phyloP scores from a whole-genome alignment of 208 protist species.

The Leishmania braziliensis region DNA sequence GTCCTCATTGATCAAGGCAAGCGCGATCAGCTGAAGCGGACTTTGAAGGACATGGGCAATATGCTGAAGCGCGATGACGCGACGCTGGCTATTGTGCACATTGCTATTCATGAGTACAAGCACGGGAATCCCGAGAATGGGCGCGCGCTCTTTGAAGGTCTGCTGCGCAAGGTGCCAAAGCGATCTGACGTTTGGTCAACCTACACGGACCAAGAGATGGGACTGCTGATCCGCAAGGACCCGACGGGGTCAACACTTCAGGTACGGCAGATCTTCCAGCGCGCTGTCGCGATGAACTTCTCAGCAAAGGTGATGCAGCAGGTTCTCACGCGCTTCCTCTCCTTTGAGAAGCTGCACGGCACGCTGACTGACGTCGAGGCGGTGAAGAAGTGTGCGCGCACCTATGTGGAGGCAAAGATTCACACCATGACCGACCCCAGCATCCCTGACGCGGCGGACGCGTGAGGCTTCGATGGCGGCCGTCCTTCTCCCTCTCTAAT shows the following conservation, averaged over 20 bases:
- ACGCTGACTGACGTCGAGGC: slow-evolving; percentile 77
- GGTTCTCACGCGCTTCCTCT: slow-evolving; percentile 96
- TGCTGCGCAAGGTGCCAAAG: slow-evolving; percentile 88
- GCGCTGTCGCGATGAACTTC: slow-evolving; percentile 82
- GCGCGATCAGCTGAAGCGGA: slow-evolving; percentile 85
- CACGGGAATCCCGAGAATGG: slow-evolving; percentile 81
- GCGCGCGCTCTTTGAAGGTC: slow-evolving; percentile 88
- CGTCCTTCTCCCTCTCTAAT: background rate
- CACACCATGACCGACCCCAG: slow-evolving; percentile 47
- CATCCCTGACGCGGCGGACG: slow-evolving; percentile 3
- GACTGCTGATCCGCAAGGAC: slow-evolving; percentile 60
- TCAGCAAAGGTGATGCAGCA: slow-evolving; percentile 90
- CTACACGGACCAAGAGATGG: slow-evolving; percentile 90
- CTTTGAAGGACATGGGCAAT: slow-evolving; percentile 82
- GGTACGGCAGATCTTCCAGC: slow-evolving; percentile 79
- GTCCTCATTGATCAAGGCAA: slow-evolving; percentile 81
- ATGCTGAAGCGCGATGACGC: slow-evolving; percentile 66
- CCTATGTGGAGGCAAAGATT: slow-evolving; percentile 94
- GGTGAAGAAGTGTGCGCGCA: slow-evolving; percentile 92
- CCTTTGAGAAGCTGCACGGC: slow-evolving; percentile 96
- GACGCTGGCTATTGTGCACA: slow-evolving; percentile 61
- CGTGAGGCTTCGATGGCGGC: background rate
- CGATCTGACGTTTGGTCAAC: slow-evolving; percentile 89
- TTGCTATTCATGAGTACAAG: slow-evolving; percentile 87
- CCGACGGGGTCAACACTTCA: slow-evolving; percentile 42